Conservation (phyloP, 208 protist species). For the Crithidia expoeki region DNA sequence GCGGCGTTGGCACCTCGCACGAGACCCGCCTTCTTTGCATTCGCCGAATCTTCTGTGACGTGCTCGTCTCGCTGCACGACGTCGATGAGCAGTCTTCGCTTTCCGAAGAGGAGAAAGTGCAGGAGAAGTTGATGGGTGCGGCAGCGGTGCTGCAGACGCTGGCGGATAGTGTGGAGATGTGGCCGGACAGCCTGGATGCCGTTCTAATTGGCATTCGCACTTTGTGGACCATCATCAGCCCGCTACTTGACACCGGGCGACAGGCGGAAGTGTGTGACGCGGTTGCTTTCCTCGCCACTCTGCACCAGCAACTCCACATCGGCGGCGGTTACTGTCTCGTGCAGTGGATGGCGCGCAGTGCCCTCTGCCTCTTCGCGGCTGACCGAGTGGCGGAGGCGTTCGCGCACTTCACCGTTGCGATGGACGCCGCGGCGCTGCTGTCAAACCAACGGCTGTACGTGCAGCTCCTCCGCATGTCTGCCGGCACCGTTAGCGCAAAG, state of each 20-base stretch:
- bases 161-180: constrained; percentile 66
- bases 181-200: constrained; percentile 55
- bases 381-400: constrained; percentile 56
- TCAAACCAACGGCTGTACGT: constrained; percentile 72
- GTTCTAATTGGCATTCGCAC: constrained; percentile 56
- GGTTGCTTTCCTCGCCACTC: constrained; percentile 55
- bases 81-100: constrained; percentile 31
- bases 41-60: constrained; percentile 68
- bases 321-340: constrained; percentile 66
- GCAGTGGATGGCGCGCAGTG: constrained; percentile 77
- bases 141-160: constrained; percentile 63
- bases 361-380: constrained; percentile 57
- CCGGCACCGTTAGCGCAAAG: constrained; percentile 20
- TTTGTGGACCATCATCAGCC: constrained; percentile 61
- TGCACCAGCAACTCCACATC: constrained; percentile 76
- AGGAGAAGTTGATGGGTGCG: constrained; percentile 49
- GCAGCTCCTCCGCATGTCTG: constrained; percentile 66
- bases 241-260: constrained; percentile 52
- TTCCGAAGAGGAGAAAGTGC: constrained; percentile 44
- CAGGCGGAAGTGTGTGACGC: constrained; percentile 63
- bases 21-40: constrained; percentile 56
- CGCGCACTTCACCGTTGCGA: constrained; percentile 39
- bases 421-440: constrained; percentile 52
- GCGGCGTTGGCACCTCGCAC: constrained; percentile 20
- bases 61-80: constrained; percentile 48